These are phyloP conservation scores for Diplogelasinospora grovesii DNA, from an alignment of 495 filamentous ascomycete species.

Conservation along the genomic window DNA sequence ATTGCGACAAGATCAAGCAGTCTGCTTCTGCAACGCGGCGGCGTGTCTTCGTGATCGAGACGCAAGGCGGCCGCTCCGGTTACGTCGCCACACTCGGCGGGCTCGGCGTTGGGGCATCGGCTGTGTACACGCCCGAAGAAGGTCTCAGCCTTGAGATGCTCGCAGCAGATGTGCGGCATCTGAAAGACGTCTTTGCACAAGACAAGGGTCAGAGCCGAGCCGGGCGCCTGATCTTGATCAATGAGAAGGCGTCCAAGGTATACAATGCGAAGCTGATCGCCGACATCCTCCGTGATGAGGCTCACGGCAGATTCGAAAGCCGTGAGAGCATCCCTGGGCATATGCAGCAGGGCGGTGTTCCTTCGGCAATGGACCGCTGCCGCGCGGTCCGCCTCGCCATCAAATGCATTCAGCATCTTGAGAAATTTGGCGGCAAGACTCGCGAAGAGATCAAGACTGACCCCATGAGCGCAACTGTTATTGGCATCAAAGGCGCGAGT, in stretches of 20 bases:
- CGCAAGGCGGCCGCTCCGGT: conserved; percentile 89
- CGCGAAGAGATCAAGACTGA: conserved; percentile 63
- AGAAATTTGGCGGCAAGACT: conserved; percentile 62
- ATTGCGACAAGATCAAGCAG: conserved; percentile 96
- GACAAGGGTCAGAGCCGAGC: conserved; percentile 88
- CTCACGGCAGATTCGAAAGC: conserved; percentile 87
- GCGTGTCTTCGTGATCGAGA: conserved; percentile 95
- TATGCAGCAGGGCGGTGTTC: conserved; percentile 92
- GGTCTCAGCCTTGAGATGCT: conserved; percentile 93
- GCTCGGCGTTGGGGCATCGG: conserved; percentile 81
- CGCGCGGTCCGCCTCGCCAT: conserved; percentile 88
- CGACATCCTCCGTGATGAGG: conserved; percentile 91
- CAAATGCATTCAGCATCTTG: conserved; percentile 82
- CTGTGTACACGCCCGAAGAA: conserved; percentile 96
- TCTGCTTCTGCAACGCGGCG: conserved; percentile 88
- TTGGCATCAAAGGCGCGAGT: conserved; percentile 84
- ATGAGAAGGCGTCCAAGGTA: conserved; percentile 82
- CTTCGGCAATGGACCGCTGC: conserved; percentile 91
- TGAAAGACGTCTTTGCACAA: conserved; percentile 75
- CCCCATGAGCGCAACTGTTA: conserved; percentile 66
- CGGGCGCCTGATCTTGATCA: conserved; percentile 89
- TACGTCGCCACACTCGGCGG: conserved; percentile 91
- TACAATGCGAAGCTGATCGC: conserved; percentile 92
- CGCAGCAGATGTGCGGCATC: conserved; percentile 79
- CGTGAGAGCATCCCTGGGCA: conserved; percentile 90